phyloP scores from a whole-genome alignment of 2,329 filamentous ascomycete genomes.

The Stemphylium vesicarium region DNA sequence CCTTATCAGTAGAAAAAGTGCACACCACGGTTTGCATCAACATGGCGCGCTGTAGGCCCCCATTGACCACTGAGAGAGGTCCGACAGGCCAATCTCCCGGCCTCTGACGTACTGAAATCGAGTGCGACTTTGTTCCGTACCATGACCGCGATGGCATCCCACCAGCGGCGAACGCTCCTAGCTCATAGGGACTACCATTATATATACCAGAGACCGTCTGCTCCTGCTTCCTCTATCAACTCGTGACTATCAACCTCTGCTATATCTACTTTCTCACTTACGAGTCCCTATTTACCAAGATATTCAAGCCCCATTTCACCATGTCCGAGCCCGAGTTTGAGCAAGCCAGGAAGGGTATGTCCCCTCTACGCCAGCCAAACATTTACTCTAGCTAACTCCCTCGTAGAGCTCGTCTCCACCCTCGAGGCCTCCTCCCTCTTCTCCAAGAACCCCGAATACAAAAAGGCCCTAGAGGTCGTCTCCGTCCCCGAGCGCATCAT shows the following conservation, averaged over 20 bases:
- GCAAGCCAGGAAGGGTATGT: slow-evolving; percentile 92
- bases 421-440: slow-evolving; percentile 95
- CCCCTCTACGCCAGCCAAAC: not conserved
- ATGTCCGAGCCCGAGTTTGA: slow-evolving; percentile 99
- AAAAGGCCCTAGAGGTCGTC: slow-evolving; percentile 84
- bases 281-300: slow-evolving; percentile 2
- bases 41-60: slow-evolving; percentile 20
- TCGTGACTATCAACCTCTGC: slow-evolving; percentile 7
- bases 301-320: slow-evolving; percentile 17
- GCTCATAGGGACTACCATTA: slow-evolving; percentile 26
- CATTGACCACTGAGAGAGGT: slow-evolving; percentile 56
- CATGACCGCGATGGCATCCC: slow-evolving; percentile 25
- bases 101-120: slow-evolving; percentile 70
- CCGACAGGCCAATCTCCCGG: slow-evolving; percentile 66
- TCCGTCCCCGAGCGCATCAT: slow-evolving; percentile 93
- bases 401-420: slow-evolving; percentile 85
- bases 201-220: slow-evolving; percentile 35
- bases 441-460: slow-evolving; percentile 92
- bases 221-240: slow-evolving; percentile 16
- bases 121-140: slow-evolving; percentile 23
- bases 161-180: slow-evolving; percentile 21
- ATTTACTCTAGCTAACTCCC: slow-evolving; percentile 15
- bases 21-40: slow-evolving; percentile 44
- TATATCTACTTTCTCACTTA: slow-evolving; percentile 9
- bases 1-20: slow-evolving; percentile 43